phyloP scores from a whole-genome alignment of 2,329 filamentous ascomycete genomes.

The Claviceps maximensis region DNA sequence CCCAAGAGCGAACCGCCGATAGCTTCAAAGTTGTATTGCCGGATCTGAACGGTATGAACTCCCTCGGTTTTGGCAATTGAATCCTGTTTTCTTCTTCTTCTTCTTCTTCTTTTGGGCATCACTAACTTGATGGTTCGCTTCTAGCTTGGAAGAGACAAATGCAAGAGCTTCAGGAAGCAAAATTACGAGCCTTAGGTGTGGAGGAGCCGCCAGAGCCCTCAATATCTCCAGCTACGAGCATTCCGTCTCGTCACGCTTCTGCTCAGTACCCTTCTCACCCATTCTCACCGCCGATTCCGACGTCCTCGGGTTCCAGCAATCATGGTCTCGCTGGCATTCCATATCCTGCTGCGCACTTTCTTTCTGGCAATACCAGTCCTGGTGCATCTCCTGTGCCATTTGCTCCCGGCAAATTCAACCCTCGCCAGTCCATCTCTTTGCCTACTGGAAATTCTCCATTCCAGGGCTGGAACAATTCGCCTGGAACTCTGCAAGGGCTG shows the following conservation, averaged over 20 bases:
- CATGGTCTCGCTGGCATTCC: constrained; percentile 40
- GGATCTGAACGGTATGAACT: constrained; percentile 45
- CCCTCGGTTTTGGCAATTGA: background rate
- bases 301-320: constrained; percentile 64
- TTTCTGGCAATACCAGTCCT: constrained; percentile 49
- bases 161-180: constrained; percentile 74
- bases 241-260: constrained; percentile 55
- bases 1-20: constrained; percentile 37
- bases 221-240: constrained; percentile 51
- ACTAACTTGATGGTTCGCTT: constrained; percentile 7
- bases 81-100: background rate
- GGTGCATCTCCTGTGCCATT: constrained; percentile 62
- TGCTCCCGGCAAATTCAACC: constrained; percentile 46
- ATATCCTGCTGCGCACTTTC: constrained; percentile 44
- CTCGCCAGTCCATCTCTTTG: constrained; percentile 59
- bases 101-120: background rate
- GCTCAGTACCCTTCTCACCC: constrained; percentile 62
- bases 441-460: constrained; percentile 52
- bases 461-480: constrained; percentile 48
- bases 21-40: constrained; percentile 54
- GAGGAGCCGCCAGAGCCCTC: constrained; percentile 52
- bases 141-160: constrained; percentile 64
- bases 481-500: constrained; percentile 38
- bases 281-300: constrained; percentile 72
- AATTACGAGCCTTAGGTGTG: constrained; percentile 77